Base-by-base conservation (phyloP, 164 flowering plant species). In the Magnolia sinica region DNA sequence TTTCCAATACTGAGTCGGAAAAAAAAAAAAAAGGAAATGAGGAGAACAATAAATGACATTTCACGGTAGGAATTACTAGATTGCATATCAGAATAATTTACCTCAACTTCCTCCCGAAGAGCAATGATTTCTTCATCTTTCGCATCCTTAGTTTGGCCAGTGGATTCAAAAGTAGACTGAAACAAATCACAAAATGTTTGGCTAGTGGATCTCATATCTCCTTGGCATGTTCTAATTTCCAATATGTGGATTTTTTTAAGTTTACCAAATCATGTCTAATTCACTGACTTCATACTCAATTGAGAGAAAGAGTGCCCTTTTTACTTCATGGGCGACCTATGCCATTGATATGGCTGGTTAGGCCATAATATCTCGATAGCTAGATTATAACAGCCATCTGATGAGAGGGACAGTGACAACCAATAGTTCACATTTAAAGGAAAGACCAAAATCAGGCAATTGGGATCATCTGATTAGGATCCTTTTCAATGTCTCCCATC, bases 141-240 rank as follows among this genome's bases (percentile, higher is more conserved):
- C 51, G 88, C 96, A 84, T 87, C 91, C 79, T 87, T 91, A 20
- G 85, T 87, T 81, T 91, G 93, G 81, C 86, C 81, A 55, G 92
- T 92, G 79, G 97, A 93, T 80, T 88, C 92, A 49, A 96, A 89
- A 83, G 95, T 95, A 82, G 90, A 94, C 99, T 96, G 85, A 69
- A 31, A 74, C 27, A 71, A 77, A 72, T 20, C 8, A 66, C 3
- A 55, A 7, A 8, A 16, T 55, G 61, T 10, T 55, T 16, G 61
- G 45, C 45, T 5, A 0, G 45, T 37, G 45, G 45, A 37, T 37
- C 45, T 37, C 18, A 10, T 1, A 55, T 55, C 61, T 55, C 13
- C 18, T 55, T 16, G 61, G 18, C 61, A 55, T 10, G 18, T 10
- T 16, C 3, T 10, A 55, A 55, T 10, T 55, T 55, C 18, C 13